Evolutionary conservation across 768 basidiomycete species (phyloP).

Genomic region (Saitozyma sp.): DNA sequence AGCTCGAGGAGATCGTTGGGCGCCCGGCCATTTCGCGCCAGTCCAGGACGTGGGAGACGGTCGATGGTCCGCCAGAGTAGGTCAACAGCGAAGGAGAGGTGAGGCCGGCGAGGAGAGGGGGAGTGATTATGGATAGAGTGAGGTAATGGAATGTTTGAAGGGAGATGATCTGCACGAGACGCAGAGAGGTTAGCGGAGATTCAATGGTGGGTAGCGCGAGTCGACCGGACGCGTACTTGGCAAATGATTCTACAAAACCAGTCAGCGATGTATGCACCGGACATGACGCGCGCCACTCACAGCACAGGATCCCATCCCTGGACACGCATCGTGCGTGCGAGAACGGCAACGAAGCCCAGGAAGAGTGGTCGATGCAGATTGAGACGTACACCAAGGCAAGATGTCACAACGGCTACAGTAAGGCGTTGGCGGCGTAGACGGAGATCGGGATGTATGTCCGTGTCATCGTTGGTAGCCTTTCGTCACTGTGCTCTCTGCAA

Average conservation of each 20-base stretch:
- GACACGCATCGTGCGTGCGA: slow-evolving; percentile 32
- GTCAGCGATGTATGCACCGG: no score
- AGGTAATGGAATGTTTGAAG: slow-evolving; percentile 93
- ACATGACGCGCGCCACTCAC: slow-evolving; percentile 56
- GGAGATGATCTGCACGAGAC: slow-evolving; percentile 71
- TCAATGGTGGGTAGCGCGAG: not conserved
- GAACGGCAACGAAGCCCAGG: not conserved
- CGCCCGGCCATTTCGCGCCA: slow-evolving; percentile 93
- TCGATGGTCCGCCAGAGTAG: slow-evolving; percentile 48
- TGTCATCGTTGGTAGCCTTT: no score
- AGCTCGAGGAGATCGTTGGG: slow-evolving; percentile 65
- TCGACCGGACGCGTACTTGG: slow-evolving; percentile 56
- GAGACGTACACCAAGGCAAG: not conserved
- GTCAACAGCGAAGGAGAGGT: slow-evolving; percentile 55
- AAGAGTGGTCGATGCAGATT: not conserved
- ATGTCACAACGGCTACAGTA: no score
- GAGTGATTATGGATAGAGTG: slow-evolving; percentile 75
- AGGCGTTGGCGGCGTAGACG: no score
- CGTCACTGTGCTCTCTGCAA: no score
- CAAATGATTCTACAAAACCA: slow-evolving; percentile 61
- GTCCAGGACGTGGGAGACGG: slow-evolving; percentile 69
- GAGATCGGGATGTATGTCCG: no score
- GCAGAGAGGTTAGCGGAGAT: not conserved
- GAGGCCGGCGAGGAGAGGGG: slow-evolving; percentile 72
- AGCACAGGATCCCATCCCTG: slow-evolving; percentile 86